Conservation (phyloP, 257 asterid genomes). For the Perilla frutescens region DNA sequence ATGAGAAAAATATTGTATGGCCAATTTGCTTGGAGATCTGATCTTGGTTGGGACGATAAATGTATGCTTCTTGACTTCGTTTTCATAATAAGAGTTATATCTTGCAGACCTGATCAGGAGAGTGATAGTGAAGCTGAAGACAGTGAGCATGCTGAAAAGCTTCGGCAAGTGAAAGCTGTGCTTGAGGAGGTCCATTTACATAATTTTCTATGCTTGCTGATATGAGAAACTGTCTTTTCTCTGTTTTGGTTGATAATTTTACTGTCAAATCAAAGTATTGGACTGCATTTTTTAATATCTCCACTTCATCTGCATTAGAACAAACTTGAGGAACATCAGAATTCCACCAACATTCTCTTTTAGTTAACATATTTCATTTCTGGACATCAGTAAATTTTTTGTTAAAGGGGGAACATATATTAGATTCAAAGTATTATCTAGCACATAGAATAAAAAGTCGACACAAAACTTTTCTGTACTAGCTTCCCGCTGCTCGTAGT, state of each 20-base stretch:
- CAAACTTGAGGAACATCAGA: not conserved
- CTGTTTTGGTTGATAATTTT: conserved; percentile 23
- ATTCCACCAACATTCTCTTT: not conserved
- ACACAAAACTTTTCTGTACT: too few relatives aligned
- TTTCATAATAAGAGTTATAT: conserved; percentile 18
- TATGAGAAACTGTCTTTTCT: conserved; percentile 3
- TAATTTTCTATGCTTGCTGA: conserved; percentile 13
- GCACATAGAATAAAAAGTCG: too few relatives aligned
- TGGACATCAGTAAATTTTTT: too few relatives aligned
- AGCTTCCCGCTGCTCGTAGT: too few relatives aligned
- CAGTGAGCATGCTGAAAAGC: conserved; percentile 96
- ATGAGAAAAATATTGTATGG: not conserved
- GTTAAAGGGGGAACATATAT: too few relatives aligned
- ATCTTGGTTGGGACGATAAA: too few relatives aligned
- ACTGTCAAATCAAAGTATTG: not conserved
- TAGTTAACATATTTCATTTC: too few relatives aligned
- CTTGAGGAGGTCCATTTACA: conserved; percentile 88
- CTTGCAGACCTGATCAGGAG: conserved; percentile 79
- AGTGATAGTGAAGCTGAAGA: conserved; percentile 99
- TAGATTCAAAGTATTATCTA: too few relatives aligned
- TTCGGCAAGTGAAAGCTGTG: conserved; percentile 99
- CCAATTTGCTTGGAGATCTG: not conserved
- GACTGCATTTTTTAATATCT: not conserved
- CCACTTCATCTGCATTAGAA: not conserved
- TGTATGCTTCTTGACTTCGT: not conserved